Conservation (phyloP, 2,329 filamentous ascomycete genomes). For the Dryadomyces quercus-mongolicae region DNA sequence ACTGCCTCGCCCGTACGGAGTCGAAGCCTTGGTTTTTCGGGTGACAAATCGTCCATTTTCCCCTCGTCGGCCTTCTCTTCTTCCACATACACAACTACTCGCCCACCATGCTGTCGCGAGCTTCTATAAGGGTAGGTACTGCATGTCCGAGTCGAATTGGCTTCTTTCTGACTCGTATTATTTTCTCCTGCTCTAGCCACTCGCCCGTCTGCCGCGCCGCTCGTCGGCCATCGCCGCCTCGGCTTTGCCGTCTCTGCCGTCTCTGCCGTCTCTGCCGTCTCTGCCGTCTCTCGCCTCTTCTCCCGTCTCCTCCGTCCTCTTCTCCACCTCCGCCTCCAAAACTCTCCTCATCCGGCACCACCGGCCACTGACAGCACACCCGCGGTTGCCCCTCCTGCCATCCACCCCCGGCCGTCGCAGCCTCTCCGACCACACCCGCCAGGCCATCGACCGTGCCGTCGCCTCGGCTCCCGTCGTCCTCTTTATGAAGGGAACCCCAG, state of each 20-base stretch:
- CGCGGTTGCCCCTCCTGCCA: background rate
- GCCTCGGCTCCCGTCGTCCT: constrained; percentile 81
- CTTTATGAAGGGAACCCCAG: constrained; percentile 86
- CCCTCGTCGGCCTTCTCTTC: too few species aligned
- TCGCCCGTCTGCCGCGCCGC: constrained; percentile 6
- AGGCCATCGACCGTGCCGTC: constrained; percentile 85
- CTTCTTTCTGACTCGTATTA: background rate
- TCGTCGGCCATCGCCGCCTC: background rate
- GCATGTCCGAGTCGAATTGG: background rate
- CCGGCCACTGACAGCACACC: background rate
- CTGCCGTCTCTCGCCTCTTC: background rate
- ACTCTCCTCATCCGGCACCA: constrained; percentile 3
- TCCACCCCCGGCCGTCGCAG: background rate
- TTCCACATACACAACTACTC: too few species aligned
- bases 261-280: background rate
- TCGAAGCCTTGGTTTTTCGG: too few species aligned
- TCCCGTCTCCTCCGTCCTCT: background rate
- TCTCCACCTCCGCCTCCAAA: background rate
- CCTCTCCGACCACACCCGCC: constrained; percentile 66
- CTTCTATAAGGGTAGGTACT: constrained; percentile 6
- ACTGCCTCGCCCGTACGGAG: too few species aligned
- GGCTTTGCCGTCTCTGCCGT: background rate
- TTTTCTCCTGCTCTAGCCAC: background rate
- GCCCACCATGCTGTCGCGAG: constrained; percentile 9
- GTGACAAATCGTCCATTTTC: too few species aligned